These are phyloP conservation scores for Gossypium australe DNA, from an alignment of 345 rosid genomes.

Conservation along the genomic window DNA sequence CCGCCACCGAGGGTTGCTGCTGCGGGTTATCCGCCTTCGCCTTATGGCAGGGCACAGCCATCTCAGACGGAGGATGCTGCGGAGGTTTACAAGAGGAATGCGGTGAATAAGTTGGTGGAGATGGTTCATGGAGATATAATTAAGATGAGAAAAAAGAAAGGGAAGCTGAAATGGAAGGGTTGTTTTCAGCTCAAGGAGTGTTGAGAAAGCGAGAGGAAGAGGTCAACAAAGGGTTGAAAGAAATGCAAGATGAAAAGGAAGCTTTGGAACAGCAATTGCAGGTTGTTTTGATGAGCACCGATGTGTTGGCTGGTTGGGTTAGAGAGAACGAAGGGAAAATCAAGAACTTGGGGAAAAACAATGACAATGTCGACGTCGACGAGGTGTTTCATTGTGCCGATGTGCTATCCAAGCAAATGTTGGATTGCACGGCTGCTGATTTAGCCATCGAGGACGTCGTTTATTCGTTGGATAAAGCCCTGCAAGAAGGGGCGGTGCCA, in stretches of 20 bases:
- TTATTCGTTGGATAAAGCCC: slow-evolving; percentile 69
- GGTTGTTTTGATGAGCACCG: slow-evolving; percentile 62
- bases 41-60: slow-evolving; percentile 34
- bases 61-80: slow-evolving; percentile 45
- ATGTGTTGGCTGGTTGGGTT: slow-evolving; percentile 61
- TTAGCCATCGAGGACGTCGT: slow-evolving; percentile 86
- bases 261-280: slow-evolving; percentile 78
- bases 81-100: slow-evolving; percentile 68
- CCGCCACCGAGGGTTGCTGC: slow-evolving; percentile 20
- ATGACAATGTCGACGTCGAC: slow-evolving; percentile 46
- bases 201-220: slow-evolving; percentile 64
- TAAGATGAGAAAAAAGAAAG: slow-evolving; percentile 51
- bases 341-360: slow-evolving; percentile 11
- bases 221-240: slow-evolving; percentile 51
- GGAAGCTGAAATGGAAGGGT: slow-evolving; percentile 75
- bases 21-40: slow-evolving; percentile 54
- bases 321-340: slow-evolving; percentile 54
- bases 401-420: slow-evolving; percentile 65
- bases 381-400: slow-evolving; percentile 54
- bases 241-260: slow-evolving; percentile 69
- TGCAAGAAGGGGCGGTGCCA: slow-evolving; percentile 55
- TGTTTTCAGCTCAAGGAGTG: slow-evolving; percentile 57
- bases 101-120: slow-evolving; percentile 67
- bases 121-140: slow-evolving; percentile 49
- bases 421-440: slow-evolving; percentile 67